Evolutionary conservation across 768 basidiomycete species (phyloP), one percentile per base, ranked within the genome.

Genomic region (Rhodotorula sphaerocarpa): DNA sequence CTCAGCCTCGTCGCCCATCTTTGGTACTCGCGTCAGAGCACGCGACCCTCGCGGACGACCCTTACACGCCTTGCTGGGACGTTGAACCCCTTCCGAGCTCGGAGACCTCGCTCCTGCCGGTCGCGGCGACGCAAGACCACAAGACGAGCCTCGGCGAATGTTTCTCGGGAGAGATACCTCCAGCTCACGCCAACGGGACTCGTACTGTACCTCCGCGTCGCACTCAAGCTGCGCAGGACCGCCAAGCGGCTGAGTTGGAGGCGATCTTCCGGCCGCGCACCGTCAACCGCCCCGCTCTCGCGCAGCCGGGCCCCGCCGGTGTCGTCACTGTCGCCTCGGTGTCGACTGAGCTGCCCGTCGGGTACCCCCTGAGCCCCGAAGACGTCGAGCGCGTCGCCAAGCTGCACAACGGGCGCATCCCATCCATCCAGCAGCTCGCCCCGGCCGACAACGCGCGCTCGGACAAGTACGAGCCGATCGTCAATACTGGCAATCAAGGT

Each of bases 401-500:
- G 21, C 55, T 67, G 21, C 66, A 67, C 48, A 58, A 57, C n/a
- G 66, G 66, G 12, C 43, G 66, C 12, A 54, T 63, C 15, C 66
- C 66, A 6, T 48, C 55, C 5, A 39, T 63, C 33, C 50, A 63
- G 44, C 66, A 67, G 42, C 55, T 67, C 28, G 54, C 56, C 11
- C 66, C 66, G 39, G 36, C 58, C 5, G 61, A 63, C 11, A 48
- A 39, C 1, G 27, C 31, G 12, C 14, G 15, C 20, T 31, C 53
- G 2, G 57, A 43, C 9, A 16, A 27, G 1, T 46, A 58, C 23
- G 48, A 36, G 14, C 66, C 66, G 3, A 63, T 67, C 39, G 54
- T 67, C 66, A 67, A 67, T 30, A 67, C 66, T 12, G 66, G 66
- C 21, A 63, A 63, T 21, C 41, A 45, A 16, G 66, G 66, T 7